These are phyloP conservation scores for Metschnikowia picachoensis DNA, from an alignment of 805 yeast species.

Conservation along the genomic window DNA sequence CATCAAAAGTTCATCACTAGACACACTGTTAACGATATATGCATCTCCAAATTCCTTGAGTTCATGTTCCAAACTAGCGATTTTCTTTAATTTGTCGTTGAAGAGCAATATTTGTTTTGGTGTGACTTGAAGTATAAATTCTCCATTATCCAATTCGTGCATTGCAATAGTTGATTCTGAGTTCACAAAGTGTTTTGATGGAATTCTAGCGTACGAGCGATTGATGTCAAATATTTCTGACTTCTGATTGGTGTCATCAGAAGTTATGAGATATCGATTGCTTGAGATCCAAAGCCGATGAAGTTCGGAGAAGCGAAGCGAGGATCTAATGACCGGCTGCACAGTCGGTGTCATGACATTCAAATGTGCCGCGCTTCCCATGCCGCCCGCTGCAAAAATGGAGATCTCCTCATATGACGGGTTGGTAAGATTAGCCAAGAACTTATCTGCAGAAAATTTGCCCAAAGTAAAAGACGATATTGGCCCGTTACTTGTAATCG, in stretches of 20 bases:
- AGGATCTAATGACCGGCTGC: conserved; percentile 62
- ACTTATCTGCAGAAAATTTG: conserved; percentile 48
- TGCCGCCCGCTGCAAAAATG: conserved; percentile 68
- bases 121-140: conserved; percentile 70
- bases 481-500: conserved; percentile 67
- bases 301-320: conserved; percentile 68
- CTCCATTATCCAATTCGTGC: conserved; percentile 53
- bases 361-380: conserved; percentile 49
- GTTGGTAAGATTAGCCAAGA: conserved; percentile 59
- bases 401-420: conserved; percentile 67
- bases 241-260: conserved; percentile 59
- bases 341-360: conserved; percentile 64
- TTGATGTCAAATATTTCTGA: conserved; percentile 67
- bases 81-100: conserved; percentile 52
- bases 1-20: conserved; percentile 60
- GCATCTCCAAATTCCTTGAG: conserved; percentile 37
- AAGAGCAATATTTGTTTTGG: conserved; percentile 60
- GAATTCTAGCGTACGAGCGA: conserved; percentile 57
- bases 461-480: conserved; percentile 66
- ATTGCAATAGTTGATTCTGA: conserved; percentile 63
- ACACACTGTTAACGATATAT: conserved; percentile 60
- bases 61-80: conserved; percentile 44
- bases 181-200: conserved; percentile 58
- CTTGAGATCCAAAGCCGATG: conserved; percentile 72
- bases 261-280: conserved; percentile 63